Evolutionary conservation across 1,139 yeast species (phyloP), one percentile per base, ranked within the genome.

Genomic region (Geotrichum europaeum): DNA sequence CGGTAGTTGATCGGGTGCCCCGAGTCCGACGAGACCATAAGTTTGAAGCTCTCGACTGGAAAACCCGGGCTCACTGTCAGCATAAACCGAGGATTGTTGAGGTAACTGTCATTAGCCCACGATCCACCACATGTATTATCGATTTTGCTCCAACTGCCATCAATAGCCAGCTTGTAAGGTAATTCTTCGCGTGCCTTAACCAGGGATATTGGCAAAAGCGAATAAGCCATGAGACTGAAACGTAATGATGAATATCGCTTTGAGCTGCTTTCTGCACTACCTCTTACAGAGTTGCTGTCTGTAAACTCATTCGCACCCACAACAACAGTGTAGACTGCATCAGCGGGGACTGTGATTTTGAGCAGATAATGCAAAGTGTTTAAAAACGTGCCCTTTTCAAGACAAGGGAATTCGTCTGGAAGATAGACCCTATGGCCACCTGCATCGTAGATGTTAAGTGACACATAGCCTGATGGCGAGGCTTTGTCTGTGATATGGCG

Each of bases 1-100:
- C 72, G 75, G 6, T 72, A 65, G 56, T 73, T 74, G 6, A 76
- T 64, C 1, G 73, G 70, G 20, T 68, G 72, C n/a, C 58, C 60
- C 18, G 66, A 55, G 25, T 62, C 68, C 2, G 62, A 60, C 12
- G 53, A 56, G 18, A 58, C 57, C 20, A 52, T 32, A 15, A 62
- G 50, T 22, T 60, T 56, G 40, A 62, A 47, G 13, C 25, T 43
- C 3, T 40, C 32, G 7, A 51, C 30, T 1, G 62, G 50, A 9
- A 40, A 40, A 7, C 9, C 47, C 1, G 18, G 47, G 10, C 43
- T 51, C 52, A 58, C 73, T 67, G 62, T 68, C 66, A 70, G 75
- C 57, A 75, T 73, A 67, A 76, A 87, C 65, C 87, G 90, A 0
- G 96, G 96, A 66, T 88, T 89, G 49, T 75, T 71, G 45, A 81